Base-by-base conservation (phyloP, 1,284 basidiomycete genomes). In the Singerocomus inundabilis region DNA sequence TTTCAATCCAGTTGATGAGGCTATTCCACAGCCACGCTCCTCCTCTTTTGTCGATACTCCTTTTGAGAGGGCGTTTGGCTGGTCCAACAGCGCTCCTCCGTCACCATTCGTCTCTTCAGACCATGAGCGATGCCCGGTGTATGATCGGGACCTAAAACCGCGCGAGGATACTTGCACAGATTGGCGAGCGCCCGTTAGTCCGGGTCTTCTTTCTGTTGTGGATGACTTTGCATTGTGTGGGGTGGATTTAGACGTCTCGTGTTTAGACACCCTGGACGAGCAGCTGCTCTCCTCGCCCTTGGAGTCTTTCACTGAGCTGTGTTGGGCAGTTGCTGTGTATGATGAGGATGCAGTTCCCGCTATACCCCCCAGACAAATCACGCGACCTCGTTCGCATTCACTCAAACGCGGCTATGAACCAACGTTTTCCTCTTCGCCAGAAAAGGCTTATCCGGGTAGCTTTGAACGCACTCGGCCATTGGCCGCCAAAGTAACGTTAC, bases 141-240 rank as follows among this genome's bases (percentile, higher is more conserved):
- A 49, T n/a, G 49, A 47, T 13, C 50, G 33, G n/a, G 31, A 40
- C 21, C 26, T 43, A 18, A 50, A 52, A 44, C 26, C 21, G 28
- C 16, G 25, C 26, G 54, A 44, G 26, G 52, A 50, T 21, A 39
- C 24, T 24, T 5, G 34, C 11, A 24, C 16, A 10, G 51, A 53
- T 32, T 49, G 46, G 51, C 51, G n/a, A 10, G 24, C 42, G 28
- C 29, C 36, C 13, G 12, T 46, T 2, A 51, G 46, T 10, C 41
- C 52, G 0, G 51, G 48, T n/a, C 38, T 64, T 1, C 38, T 54
- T 5, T 48, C 55, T 31, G 29, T 63, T 13, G 48, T 24, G 2
- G 38, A 50, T n/a, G 68, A 69, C 16, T 62, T 63, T 29, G 54
- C 68, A 3, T 39, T 53, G 25, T 67, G 66, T 25, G 64, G 67